Base-by-base conservation (phyloP, 164 flowering plant species). In the Chloranthus sessilifolius region DNA sequence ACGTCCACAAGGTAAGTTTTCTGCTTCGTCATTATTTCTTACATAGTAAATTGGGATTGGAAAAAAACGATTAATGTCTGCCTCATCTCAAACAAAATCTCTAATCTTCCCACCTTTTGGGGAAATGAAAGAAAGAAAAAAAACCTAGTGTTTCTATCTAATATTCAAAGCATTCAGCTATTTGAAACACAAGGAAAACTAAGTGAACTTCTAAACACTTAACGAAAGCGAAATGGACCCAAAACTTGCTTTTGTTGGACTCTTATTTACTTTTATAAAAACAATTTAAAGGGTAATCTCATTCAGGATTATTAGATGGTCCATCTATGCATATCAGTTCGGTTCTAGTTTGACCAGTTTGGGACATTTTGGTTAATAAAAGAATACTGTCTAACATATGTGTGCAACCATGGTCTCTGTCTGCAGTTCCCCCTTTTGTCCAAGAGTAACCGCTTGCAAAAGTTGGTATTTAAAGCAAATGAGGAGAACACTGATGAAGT, bases 401-500 rank as follows among this genome's bases (percentile, higher is more conserved):
- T 41, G 20, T 61, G 47, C 40, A 26, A 44, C 17, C 36, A 29
- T 50, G 28, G 17, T 48, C 35, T 58, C 17, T 31, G 4, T 19
- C 46, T 74, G 61, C 81, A 88, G 97, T 89, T 89, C 60, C 95
- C 95, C 24, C 77, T 88, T 23, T 43, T 85, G 62, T 83, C 92
- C 58, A 88, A 83, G 75, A 81, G 97, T 70, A 69, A 70, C 47
- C 47, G 53, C 28, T 53, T 88, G 74, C 97, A 83, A 31, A 83
- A 78, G 54, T 69, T 88, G 30, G 82, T 83, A 7, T 42, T 50
- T 17, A 66, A 68, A 60, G 81, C 75, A 29, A 65, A 40, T 26
- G 85, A 82, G 16, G 84, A 75, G 25, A 69, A 51, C 40, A 48
- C 70, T 17, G 80, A 74, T 44, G 91, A 83, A 64, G 68, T 85